Evolutionary conservation across 345 rosid genomes (phyloP), one percentile per base, ranked within the genome.

Genomic region (Eucalyptus decipiens): DNA sequence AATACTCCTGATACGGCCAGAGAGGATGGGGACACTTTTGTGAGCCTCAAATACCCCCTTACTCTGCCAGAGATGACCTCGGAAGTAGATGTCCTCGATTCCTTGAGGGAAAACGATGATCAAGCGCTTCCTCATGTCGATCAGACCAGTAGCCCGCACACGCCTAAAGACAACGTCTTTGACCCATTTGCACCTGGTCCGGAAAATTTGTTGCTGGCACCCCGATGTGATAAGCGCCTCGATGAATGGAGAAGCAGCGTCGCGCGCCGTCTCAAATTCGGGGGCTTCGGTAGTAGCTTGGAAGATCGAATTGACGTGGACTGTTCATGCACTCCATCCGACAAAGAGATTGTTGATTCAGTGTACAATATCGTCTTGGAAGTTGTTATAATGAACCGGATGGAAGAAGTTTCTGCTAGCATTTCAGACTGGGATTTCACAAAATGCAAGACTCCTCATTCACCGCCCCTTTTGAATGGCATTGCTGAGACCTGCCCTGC

Each of bases 111-210:
- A 85, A 90, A 67, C n/a, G 89, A 69, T 24, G 60, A 86, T 48
- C 81, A 87, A 83, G 86, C 85, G 85, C 85, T 76, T 76, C 47
- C 85, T 40, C 16, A 23, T 76, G 85, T 21, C 9, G 9, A 76
- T 40, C 85, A 76, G 85, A 40, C 80, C 50, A 60, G 87, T 80
- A 93, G 83, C 83, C 94, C 94, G 32, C 89, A 26, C 85, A 95
- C 96, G 21, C 95, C 96, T 2, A 90, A 87, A n/a, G 93, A 90
- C 48, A 94, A 89, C 87, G 92, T 94, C 62, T 92, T 95, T 40
- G 93, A 95, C 50, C 94, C 97, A 2, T 95, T 93, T 89, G 96
- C 96, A 40, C 94, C 97, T 26, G 93, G 94, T 47, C 93, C 93
- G 4, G 94, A 94, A 37, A 90, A 91, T 89, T 88, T 90, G 88